Conservation (phyloP, 2,329 filamentous ascomycete genomes). For the Claviceps africana region DNA sequence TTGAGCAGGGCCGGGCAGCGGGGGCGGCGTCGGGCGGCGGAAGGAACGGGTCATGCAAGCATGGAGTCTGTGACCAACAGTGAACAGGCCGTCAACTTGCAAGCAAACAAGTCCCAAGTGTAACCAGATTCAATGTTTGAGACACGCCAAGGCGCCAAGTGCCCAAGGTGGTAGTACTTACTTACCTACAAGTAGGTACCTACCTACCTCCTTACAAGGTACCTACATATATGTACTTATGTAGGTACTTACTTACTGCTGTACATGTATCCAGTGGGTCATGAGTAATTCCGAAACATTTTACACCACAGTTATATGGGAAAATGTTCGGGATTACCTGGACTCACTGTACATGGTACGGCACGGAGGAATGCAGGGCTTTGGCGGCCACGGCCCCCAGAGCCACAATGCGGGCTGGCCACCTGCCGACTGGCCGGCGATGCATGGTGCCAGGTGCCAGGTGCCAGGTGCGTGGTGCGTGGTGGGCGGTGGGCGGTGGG, state of each 20-base stretch:
- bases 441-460: background rate
- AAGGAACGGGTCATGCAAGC: slow-evolving; percentile 2
- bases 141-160: background rate
- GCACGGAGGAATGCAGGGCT: background rate
- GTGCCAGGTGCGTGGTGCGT: too few species aligned
- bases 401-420: slow-evolving; percentile 1
- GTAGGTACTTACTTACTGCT: too few species aligned
- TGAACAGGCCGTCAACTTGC: background rate
- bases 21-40: background rate
- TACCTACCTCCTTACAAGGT: too few species aligned
- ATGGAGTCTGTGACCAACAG: background rate
- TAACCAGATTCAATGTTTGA: background rate
- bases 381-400: background rate
- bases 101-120: background rate
- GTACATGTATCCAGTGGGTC: too few species aligned
- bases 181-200: too few species aligned
- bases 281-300: too few species aligned
- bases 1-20: background rate
- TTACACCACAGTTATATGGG: too few species aligned
- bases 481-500: too few species aligned
- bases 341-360: too few species aligned
- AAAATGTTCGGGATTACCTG: too few species aligned
- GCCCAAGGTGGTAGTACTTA: background rate
- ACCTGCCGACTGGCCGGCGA: slow-evolving; percentile 3
- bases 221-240: too few species aligned